These are phyloP conservation scores for Peronospora destructor DNA, from an alignment of 352 stramenopile species.

Conservation along the genomic window DNA sequence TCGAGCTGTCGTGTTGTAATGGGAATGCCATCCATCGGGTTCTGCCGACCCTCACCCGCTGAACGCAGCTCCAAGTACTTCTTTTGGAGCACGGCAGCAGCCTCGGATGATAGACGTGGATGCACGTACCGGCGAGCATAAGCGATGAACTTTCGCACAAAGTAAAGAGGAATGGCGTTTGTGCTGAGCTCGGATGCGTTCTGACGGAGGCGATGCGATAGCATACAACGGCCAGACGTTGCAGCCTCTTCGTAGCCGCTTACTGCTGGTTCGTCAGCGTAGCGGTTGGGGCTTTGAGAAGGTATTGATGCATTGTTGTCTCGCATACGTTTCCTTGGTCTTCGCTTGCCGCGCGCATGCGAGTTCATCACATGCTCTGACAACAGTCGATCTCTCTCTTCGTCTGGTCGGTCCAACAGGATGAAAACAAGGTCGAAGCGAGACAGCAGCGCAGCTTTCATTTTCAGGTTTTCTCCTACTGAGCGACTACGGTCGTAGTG, in stretches of 20 bases:
- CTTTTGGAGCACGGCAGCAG: constrained; percentile 63
- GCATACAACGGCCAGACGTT: constrained; percentile 14
- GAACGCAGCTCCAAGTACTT: constrained; percentile 87
- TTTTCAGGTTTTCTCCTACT: constrained; percentile 95
- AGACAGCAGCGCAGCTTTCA: constrained; percentile 92
- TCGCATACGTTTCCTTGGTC: constrained; percentile 31
- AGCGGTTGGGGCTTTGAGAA: constrained; percentile 24
- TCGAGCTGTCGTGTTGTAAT: constrained; percentile 97
- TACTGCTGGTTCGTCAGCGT: constrained; percentile 13
- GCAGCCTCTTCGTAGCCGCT: constrained; percentile 13
- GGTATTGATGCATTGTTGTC: constrained; percentile 6
- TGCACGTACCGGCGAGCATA: constrained; percentile 94
- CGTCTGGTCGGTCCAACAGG: constrained; percentile 90
- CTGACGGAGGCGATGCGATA: constrained; percentile 47
- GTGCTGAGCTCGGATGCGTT: constrained; percentile 45
- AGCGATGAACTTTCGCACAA: constrained; percentile 95
- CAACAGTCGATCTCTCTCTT: constrained; percentile 89
- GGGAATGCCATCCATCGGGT: constrained; percentile 54
- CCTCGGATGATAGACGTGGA: constrained; percentile 69
- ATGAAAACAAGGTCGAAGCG: constrained; percentile 98
- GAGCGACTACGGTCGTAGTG: constrained; percentile 94
- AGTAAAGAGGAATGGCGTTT: constrained; percentile 53
- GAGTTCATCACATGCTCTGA: constrained; percentile 94
- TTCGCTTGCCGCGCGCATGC: constrained; percentile 40
- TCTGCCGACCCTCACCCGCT: constrained; percentile 39